Conservation (phyloP, 2,329 filamentous ascomycete species). For the Akanthomyces uredinophilus region DNA sequence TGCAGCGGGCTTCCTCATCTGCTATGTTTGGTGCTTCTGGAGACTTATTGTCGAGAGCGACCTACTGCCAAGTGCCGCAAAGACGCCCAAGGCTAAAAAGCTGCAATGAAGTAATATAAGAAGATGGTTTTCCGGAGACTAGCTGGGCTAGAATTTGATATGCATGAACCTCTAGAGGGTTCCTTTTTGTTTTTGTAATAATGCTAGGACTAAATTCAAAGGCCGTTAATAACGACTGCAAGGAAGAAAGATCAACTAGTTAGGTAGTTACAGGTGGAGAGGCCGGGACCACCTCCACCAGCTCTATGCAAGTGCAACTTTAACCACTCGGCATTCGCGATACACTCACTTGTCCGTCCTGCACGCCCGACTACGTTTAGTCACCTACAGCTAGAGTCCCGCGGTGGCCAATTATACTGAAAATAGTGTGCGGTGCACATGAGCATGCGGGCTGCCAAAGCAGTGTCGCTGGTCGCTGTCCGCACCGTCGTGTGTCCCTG, state of each 20-base stretch:
- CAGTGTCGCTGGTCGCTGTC: no score
- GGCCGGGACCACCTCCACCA: no score
- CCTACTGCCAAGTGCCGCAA: conserved; percentile 31
- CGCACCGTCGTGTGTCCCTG: no score
- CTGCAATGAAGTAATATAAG: conserved; percentile 26
- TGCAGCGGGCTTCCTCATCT: conserved; percentile 76
- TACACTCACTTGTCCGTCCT: not conserved
- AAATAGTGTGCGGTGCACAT: no score
- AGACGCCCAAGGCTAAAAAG: conserved; percentile 30
- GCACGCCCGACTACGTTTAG: no score
- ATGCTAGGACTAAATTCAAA: not conserved
- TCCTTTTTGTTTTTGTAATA: not conserved
- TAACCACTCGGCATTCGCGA: not conserved
- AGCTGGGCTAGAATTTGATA: not conserved
- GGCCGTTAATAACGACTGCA: not conserved
- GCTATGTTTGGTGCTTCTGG: conserved; percentile 88
- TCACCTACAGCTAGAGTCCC: no score
- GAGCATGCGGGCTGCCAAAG: no score
- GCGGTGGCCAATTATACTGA: no score
- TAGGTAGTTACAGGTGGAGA: no score
- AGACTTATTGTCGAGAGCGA: conserved; percentile 58
- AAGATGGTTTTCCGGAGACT: not conserved
- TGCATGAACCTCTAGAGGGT: not conserved
- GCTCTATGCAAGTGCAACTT: no score
- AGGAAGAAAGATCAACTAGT: not conserved